Evolutionary conservation across 805 yeast species (phyloP), one percentile per base, ranked within the genome.

Genomic region (Zygoascus bituminiphila): DNA sequence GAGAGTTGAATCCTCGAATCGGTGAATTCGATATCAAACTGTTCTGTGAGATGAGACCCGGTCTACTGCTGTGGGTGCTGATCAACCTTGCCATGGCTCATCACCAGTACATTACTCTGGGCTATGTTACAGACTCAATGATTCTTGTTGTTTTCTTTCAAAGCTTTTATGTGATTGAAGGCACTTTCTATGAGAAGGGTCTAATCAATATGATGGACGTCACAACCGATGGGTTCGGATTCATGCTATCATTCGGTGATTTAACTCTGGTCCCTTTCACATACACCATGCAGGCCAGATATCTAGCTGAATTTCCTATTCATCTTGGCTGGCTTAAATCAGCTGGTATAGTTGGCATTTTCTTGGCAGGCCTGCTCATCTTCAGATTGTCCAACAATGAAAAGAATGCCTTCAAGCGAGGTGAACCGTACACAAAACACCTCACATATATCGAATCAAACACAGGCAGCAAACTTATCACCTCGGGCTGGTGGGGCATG

Each of bases 201-300:
- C 77, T 82, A 10, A 70, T 93, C 51, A 80, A 93, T 5, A 93
- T 93, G 97, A 91, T 93, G 76, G 98, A 93, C 65, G 80, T 89
- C 44, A 84, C 94, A 5, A 86, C 96, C 9, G 98, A 93, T 68
- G 98, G 98, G 0, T 88, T 93, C 63, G 98, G 98, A 1, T 89
- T 82, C 68, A 93, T 93, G 98, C 72, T 93, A 46, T 80, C 88
- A 2, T 89, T 91, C 69, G 98, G 98, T 24, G 98, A 93, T 63
- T 73, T 93, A 58, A 81, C 93, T 2, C 76, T 93, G 71, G 88
- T 93, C 20, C 98, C 98, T 26, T 91, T 91, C 72, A 76, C 95
- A 1, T 93, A 93, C 64, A 76, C 88, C 8, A 64, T 93, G 51
- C 98, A 93, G 63, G 75, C 95, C 2, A 76, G 98, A 52, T 93